Percentiles rank a stretch among this genome's conserved stretches.
Conservation (phyloP, 192 early-diverging fungal genomes). For the Coemansia sp. region DNA sequence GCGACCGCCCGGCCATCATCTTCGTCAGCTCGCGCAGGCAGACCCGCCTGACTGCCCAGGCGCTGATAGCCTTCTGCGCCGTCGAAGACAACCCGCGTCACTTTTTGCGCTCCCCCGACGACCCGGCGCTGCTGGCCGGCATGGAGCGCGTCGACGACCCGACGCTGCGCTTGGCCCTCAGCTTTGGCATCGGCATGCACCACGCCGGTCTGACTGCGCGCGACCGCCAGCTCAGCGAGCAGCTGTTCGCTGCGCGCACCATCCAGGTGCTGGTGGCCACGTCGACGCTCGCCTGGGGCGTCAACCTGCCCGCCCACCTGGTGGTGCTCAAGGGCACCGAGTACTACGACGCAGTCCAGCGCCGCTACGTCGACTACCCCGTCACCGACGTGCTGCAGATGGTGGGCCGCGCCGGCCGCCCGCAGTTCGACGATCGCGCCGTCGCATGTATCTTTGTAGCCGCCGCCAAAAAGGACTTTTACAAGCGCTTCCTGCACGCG, state of each 20-base stretch:
- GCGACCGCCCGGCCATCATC: constrained; percentile 89
- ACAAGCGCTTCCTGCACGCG: constrained; percentile 96
- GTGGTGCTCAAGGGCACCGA: constrained; percentile 99
- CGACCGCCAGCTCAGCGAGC: constrained; percentile 86
- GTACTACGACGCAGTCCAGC: constrained; percentile 87
- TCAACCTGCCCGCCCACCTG: constrained; percentile 95
- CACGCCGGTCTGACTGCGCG: constrained; percentile 90
- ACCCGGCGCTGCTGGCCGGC: constrained; percentile 66
- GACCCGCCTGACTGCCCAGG: constrained; percentile 94
- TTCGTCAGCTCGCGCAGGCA: constrained; percentile 98
- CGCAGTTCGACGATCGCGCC: constrained; percentile 93
- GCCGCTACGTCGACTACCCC: constrained; percentile 93
- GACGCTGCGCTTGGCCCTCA: constrained; percentile 71
- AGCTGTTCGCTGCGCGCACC: constrained; percentile 90
- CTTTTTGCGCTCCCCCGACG: constrained; percentile 81
- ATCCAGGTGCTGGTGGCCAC: constrained; percentile 97
- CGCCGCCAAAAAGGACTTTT: constrained; percentile 97
- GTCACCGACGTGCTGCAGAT: constrained; percentile 98
- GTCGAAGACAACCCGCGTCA: constrained; percentile 89
- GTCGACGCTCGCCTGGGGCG: constrained; percentile 95
- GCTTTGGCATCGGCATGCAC: constrained; percentile 96
- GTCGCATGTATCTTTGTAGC: constrained; percentile 92
- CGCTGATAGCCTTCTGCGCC: constrained; percentile 90
- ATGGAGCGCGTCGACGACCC: constrained; percentile 76
- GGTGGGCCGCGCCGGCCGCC: constrained; percentile 97